Conservation (phyloP, 352 stramenopile species). For the Pythium grandisporangium region DNA sequence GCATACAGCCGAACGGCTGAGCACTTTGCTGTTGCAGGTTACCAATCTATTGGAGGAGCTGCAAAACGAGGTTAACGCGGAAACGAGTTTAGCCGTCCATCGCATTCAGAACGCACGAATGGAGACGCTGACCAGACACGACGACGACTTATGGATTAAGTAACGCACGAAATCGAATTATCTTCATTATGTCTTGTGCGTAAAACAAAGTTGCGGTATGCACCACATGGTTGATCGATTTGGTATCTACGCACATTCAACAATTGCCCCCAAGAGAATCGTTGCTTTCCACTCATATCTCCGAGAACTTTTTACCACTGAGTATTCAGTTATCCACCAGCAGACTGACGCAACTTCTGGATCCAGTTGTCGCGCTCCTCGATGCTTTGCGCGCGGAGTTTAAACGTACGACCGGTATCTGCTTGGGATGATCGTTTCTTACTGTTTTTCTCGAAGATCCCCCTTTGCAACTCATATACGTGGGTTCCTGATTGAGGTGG, state of each 20-base stretch:
- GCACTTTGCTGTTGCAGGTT: constrained; percentile 22
- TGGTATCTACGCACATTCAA: too few species aligned
- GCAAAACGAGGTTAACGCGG: constrained; percentile 22
- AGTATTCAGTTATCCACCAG: constrained; percentile 14
- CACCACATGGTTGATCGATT: too few species aligned
- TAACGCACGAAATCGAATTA: too few species aligned
- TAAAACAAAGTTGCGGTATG: too few species aligned
- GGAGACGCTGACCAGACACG: too few species aligned
- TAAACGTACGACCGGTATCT: constrained; percentile 73
- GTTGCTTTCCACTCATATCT: too few species aligned
- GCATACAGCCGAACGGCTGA: constrained; percentile 13
- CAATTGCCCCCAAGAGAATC: too few species aligned
- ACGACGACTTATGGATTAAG: too few species aligned
- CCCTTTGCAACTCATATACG: constrained; percentile 66
- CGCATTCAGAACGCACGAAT: constrained; percentile 23
- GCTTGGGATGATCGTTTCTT: constrained; percentile 61
- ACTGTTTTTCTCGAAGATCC: constrained; percentile 75
- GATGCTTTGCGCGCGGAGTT: constrained; percentile 74
- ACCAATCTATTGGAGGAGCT: constrained; percentile 24
- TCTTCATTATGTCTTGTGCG: too few species aligned
- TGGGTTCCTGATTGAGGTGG: constrained; percentile 42
- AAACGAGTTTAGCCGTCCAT: constrained; percentile 30
- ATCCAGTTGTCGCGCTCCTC: constrained; percentile 81
- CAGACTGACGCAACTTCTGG: constrained; percentile 37
- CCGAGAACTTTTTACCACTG: too few species aligned